A percentile compares a stretch with the other conserved stretches of the same genome.
Evolutionary conservation across 305 asterid genomes (phyloP).

Genomic region (Fraxinus sp.): DNA sequence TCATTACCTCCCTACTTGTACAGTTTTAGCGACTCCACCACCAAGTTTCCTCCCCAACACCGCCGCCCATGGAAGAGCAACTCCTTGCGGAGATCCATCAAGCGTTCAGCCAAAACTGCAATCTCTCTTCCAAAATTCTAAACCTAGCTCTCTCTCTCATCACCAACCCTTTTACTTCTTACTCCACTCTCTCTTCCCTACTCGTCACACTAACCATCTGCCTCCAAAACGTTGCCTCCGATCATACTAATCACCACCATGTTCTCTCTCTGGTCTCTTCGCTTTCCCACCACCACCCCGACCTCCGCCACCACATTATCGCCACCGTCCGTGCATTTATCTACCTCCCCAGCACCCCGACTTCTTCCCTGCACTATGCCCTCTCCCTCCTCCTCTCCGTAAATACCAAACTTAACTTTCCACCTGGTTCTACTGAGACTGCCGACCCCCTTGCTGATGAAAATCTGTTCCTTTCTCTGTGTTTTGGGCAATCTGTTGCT

Average conservation of each 20-base stretch:
- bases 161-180: conserved; percentile 62
- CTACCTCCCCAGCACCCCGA: conserved; percentile 40
- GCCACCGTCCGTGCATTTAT: conserved; percentile 39
- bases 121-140: conserved; percentile 18
- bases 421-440: conserved; percentile 22
- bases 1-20: neutral
- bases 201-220: conserved; percentile 41
- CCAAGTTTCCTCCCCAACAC: neutral
- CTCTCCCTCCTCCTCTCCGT: conserved; percentile 44
- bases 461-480: conserved; percentile 65
- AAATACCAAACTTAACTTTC: neutral
- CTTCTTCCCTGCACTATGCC: conserved; percentile 46
- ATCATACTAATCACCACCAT: conserved; percentile 13
- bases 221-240: conserved; percentile 35
- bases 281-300: conserved; percentile 45
- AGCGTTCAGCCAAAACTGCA: neutral
- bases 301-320: conserved; percentile 35
- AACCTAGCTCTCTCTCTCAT: conserved; percentile 49
- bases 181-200: conserved; percentile 41
- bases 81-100: neutral
- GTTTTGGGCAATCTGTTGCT: conserved; percentile 51
- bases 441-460: conserved; percentile 48
- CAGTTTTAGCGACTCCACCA: neutral
- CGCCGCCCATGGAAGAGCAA: neutral
- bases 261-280: conserved; percentile 54